These are phyloP conservation scores for Colletotrichum tanaceti DNA, from an alignment of 2,329 filamentous ascomycete species.

Conservation along the genomic window DNA sequence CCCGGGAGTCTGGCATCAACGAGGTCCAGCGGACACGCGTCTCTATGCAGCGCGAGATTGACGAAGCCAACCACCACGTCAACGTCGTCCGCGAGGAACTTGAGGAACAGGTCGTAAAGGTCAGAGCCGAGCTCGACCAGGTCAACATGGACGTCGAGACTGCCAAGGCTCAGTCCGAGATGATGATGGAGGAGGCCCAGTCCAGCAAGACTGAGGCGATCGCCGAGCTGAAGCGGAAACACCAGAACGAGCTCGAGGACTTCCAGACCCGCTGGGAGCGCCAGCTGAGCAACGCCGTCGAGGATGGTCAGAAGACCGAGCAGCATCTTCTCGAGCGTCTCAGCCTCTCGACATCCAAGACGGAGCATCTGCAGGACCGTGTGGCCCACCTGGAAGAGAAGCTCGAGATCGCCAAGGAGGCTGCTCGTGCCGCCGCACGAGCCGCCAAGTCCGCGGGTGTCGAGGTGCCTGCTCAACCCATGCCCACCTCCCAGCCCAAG, in stretches of 20 bases:
- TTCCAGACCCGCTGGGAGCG: constrained; percentile 80
- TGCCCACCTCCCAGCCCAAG: constrained; percentile 48
- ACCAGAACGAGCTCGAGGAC: constrained; percentile 78
- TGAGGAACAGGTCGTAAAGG: constrained; percentile 79
- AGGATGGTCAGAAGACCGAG: constrained; percentile 86
- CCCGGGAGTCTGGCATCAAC: constrained; percentile 79
- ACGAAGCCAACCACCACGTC: constrained; percentile 85
- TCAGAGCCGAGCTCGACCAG: constrained; percentile 81
- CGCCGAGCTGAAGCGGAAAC: constrained; percentile 64
- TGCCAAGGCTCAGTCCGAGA: constrained; percentile 81
- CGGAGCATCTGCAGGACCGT: constrained; percentile 86
- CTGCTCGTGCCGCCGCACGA: constrained; percentile 83
- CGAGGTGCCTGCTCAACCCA: constrained; percentile 47
- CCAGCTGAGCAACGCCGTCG: constrained; percentile 76
- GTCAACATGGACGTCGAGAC: constrained; percentile 84
- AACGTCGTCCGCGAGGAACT: constrained; percentile 85
- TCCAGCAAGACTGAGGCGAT: constrained; percentile 71
- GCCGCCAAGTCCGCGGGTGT: constrained; percentile 73
- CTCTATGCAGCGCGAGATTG: constrained; percentile 83
- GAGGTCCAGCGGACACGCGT: constrained; percentile 86
- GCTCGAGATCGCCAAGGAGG: constrained; percentile 88
- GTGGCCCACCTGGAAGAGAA: constrained; percentile 89
- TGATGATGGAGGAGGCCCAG: constrained; percentile 84
- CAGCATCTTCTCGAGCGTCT: constrained; percentile 84
- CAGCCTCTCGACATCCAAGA: constrained; percentile 84